Conservation (phyloP, 2,329 filamentous ascomycete species). For the Neonectria sp. region DNA sequence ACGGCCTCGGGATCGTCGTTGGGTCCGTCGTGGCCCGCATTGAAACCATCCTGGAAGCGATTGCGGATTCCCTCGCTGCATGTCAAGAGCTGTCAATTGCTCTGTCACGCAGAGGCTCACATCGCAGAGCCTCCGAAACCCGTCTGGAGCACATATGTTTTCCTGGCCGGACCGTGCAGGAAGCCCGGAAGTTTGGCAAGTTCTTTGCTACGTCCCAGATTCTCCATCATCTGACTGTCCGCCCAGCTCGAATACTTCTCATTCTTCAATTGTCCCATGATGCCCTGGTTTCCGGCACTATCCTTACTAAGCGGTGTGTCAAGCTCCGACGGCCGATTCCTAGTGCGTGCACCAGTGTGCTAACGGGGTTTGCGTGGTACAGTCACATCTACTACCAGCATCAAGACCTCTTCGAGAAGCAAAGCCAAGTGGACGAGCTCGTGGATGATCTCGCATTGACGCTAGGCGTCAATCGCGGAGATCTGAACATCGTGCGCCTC, state of each 20-base stretch:
- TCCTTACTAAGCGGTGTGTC: conserved; percentile 73
- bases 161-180: conserved; percentile 62
- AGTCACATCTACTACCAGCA: conserved; percentile 89
- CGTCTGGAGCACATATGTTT: conserved; percentile 54
- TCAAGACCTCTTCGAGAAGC: conserved; percentile 78
- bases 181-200: conserved; percentile 68
- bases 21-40: conserved; percentile 53
- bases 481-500: conserved; percentile 77
- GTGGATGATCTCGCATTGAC: conserved; percentile 83
- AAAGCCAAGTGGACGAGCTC: conserved; percentile 78
- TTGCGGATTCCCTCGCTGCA: conserved; percentile 48
- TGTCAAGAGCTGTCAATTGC: conserved; percentile 48
- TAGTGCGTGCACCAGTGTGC: conserved; percentile 6
- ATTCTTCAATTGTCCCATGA: conserved; percentile 74
- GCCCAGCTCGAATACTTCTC: conserved; percentile 68
- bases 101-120: conserved; percentile 43
- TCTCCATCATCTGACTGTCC: neutral
- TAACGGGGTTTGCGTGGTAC: neutral
- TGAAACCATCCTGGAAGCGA: conserved; percentile 52
- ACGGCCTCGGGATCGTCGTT: conserved; percentile 16
- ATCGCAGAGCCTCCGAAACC: conserved; percentile 22
- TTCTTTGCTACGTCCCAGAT: neutral
- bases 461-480: conserved; percentile 73
- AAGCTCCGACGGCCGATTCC: neutral
- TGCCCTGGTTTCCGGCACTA: conserved; percentile 67